phyloP scores from a whole-genome alignment of 1,284 basidiomycete species.

The Prillingera fragicola region DNA sequence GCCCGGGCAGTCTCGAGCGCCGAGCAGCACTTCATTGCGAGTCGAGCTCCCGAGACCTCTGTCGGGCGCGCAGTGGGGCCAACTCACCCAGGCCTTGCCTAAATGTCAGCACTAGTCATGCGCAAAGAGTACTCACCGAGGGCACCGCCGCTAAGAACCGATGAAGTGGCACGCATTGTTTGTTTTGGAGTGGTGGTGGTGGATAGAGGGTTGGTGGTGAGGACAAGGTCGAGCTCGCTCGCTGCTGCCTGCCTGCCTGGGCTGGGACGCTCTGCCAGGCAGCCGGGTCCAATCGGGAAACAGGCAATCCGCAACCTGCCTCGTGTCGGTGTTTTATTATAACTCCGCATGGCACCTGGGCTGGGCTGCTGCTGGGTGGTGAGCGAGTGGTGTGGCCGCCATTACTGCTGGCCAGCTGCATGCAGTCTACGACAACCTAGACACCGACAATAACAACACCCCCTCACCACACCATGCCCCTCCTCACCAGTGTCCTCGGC shows the following conservation, averaged over 20 bases:
- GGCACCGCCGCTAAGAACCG: slow-evolving; percentile 66
- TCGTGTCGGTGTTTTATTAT: slow-evolving; percentile 6
- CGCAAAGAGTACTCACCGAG: slow-evolving; percentile 53
- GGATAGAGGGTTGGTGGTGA: neutral
- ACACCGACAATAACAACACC: neutral
- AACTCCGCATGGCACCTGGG: no score
- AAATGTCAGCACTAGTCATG: slow-evolving; percentile 6
- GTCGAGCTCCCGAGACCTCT: no score
- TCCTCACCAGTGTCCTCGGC: slow-evolving; percentile 66
- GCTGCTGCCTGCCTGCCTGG: slow-evolving; percentile 1
- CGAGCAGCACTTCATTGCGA: no score
- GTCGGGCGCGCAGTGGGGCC: no score
- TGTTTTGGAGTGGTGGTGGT: slow-evolving; percentile 7
- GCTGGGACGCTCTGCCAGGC: neutral
- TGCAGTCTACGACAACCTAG: neutral
- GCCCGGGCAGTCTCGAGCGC: no score
- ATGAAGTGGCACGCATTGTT: slow-evolving; percentile 64
- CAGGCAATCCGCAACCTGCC: slow-evolving; percentile 1
- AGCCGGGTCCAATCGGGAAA: slow-evolving; percentile 9
- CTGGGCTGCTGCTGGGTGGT: no score
- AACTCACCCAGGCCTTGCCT: slow-evolving; percentile 42
- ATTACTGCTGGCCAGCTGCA: no score
- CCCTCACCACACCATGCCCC: slow-evolving; percentile 54
- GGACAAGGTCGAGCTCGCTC: neutral
- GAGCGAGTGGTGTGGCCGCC: no score